These are phyloP conservation scores for Leptomonas seymouri DNA, from an alignment of 208 protist genomes.

Conservation along the genomic window DNA sequence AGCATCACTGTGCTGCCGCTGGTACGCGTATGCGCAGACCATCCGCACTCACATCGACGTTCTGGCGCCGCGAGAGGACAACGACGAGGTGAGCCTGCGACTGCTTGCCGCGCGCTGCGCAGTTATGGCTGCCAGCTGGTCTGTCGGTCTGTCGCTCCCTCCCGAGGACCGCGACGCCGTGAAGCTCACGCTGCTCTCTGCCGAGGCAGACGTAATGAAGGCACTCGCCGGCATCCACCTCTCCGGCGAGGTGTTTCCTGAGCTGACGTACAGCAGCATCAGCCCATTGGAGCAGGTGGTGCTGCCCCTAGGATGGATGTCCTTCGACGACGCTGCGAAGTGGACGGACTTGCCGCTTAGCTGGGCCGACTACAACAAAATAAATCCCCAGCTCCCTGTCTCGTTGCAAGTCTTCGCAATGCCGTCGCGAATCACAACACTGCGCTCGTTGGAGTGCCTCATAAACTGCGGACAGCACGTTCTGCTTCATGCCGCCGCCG, in stretches of 20 bases:
- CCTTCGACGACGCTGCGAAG: constrained; percentile 47
- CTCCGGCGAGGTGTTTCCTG: constrained; percentile 28
- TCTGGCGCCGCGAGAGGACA: constrained; percentile 35
- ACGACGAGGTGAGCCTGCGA: constrained; percentile 32
- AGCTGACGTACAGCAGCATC: constrained; percentile 18
- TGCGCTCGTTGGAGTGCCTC: constrained; percentile 74
- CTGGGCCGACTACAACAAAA: constrained; percentile 48
- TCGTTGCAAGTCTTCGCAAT: constrained; percentile 67
- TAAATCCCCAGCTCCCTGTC: constrained; percentile 39
- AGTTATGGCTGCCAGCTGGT: constrained; percentile 68
- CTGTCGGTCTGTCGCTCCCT: constrained; percentile 37
- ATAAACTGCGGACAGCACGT: constrained; percentile 80
- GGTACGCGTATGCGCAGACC: constrained; percentile 50
- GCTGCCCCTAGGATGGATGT: constrained; percentile 66
- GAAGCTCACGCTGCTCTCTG: constrained; percentile 46
- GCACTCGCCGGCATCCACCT: constrained; percentile 24
- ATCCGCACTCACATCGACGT: constrained; percentile 28
- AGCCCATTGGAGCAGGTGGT: constrained; percentile 32
- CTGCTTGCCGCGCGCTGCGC: constrained; percentile 51
- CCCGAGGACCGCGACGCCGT: constrained; percentile 38
- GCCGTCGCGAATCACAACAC: constrained; percentile 51
- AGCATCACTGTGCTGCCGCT: constrained; percentile 48
- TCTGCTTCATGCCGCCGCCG: constrained; percentile 49
- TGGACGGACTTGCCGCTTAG: constrained; percentile 38
- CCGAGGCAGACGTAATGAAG: constrained; percentile 26